A percentile compares a stretch with the other conserved stretches of the same genome.
phyloP scores from a whole-genome alignment of 2,329 filamentous ascomycete genomes.

The Diaporthe longicolla region DNA sequence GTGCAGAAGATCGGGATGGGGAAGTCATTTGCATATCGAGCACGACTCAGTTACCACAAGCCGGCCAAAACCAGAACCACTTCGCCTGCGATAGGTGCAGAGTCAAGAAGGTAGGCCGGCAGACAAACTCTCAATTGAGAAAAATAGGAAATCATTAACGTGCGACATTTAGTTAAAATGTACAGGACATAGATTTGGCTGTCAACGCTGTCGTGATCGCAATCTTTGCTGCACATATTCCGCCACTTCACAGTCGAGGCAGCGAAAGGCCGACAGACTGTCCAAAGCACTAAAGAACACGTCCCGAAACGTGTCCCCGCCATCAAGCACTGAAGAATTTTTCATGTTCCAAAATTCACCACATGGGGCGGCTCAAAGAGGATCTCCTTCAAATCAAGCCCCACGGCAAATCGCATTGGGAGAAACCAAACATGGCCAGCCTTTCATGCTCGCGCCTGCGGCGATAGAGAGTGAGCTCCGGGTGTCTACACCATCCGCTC shows the following conservation, averaged over 20 bases:
- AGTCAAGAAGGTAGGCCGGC: slow-evolving; percentile 7
- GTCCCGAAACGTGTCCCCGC: not conserved
- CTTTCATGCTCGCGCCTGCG: too few species aligned
- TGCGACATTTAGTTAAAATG: not conserved
- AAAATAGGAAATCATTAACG: not conserved
- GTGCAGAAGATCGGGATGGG: slow-evolving; percentile 17
- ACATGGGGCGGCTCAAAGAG: too few species aligned
- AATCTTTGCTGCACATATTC: slow-evolving; percentile 23
- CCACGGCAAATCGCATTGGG: not conserved
- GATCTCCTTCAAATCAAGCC: not conserved
- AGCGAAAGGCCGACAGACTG: not conserved
- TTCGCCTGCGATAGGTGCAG: slow-evolving; percentile 29
- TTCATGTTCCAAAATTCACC: not conserved
- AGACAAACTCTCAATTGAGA: not conserved
- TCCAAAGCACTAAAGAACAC: not conserved
- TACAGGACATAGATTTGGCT: slow-evolving; percentile 27
- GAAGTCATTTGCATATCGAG: slow-evolving; percentile 26
- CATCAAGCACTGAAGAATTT: not conserved
- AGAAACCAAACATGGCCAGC: not conserved
- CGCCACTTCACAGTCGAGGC: slow-evolving; percentile 11
- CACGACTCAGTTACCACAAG: slow-evolving; percentile 32
- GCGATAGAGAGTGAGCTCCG: not conserved
- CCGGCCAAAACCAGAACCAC: slow-evolving; percentile 27
- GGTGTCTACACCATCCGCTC: not conserved
- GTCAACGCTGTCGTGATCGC: slow-evolving; percentile 24